A percentile compares a stretch with the other conserved stretches of the same genome.
Evolutionary conservation across 768 basidiomycete genomes (phyloP).

Genomic region (Termitomyces sp.): DNA sequence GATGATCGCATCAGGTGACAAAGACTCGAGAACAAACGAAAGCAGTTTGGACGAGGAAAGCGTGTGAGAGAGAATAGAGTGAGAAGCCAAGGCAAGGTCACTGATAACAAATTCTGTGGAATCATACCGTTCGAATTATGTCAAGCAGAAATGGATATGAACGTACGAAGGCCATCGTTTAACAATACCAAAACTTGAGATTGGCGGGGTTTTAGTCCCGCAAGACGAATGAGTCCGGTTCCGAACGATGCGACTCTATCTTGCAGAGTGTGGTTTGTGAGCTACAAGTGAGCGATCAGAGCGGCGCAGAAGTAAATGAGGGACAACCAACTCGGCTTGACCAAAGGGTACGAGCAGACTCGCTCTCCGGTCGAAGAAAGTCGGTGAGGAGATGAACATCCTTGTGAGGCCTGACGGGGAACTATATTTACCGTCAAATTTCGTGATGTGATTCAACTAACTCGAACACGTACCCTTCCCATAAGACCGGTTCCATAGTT

Average conservation of each 20-base stretch:
- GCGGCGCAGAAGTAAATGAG: background rate
- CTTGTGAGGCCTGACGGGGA: constrained; percentile 70
- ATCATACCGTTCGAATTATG: background rate
- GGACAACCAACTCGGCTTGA: constrained; percentile 57
- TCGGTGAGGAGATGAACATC: constrained; percentile 68
- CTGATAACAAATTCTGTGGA: constrained; percentile 70
- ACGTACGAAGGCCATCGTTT: constrained; percentile 74
- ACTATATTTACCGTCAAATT: constrained; percentile 39
- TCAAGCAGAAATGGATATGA: background rate
- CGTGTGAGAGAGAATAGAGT: constrained; percentile 68
- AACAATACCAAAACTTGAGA: constrained; percentile 75
- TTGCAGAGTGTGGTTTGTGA: constrained; percentile 70
- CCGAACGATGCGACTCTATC: constrained; percentile 71
- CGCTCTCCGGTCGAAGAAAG: constrained; percentile 63
- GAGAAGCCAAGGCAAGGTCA: constrained; percentile 75
- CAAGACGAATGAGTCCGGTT: constrained; percentile 64
- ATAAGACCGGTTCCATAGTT: constrained; percentile 85
- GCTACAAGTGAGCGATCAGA: constrained; percentile 38
- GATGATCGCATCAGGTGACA: constrained; percentile 74
- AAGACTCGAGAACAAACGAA: constrained; percentile 58
- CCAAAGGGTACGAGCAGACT: constrained; percentile 75
- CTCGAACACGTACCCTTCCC: constrained; percentile 62
- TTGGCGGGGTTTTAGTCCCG: constrained; percentile 51
- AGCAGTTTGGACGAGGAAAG: constrained; percentile 61
- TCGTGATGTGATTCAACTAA: constrained; percentile 3